These are phyloP conservation scores for Plasmodium vinckei DNA, from an alignment of 169 alveolate genomes.

Conservation along the genomic window DNA sequence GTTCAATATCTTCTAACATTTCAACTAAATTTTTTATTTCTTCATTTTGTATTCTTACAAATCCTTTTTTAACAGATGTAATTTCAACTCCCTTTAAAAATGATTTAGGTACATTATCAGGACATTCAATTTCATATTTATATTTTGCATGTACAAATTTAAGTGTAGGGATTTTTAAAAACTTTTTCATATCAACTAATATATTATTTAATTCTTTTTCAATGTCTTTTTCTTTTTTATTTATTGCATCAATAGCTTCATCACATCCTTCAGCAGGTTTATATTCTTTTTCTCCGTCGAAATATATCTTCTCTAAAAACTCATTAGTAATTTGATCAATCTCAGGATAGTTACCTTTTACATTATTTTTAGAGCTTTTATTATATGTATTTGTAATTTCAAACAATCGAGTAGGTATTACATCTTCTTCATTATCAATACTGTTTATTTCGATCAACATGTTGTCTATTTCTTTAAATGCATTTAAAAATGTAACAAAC, in stretches of 20 bases:
- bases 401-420: constrained; percentile 23
- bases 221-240: constrained; percentile 30
- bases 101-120: constrained; percentile 85
- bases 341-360: constrained; percentile 79
- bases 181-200: constrained; percentile 47
- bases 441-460: constrained; percentile 74
- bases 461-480: constrained; percentile 78
- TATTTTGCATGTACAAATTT: constrained; percentile 88
- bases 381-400: constrained; percentile 73
- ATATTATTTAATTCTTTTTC: constrained; percentile 62
- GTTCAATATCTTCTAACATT: constrained; percentile 92
- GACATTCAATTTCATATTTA: constrained; percentile 93
- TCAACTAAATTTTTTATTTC: constrained; percentile 81
- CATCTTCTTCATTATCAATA: constrained; percentile 44
- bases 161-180: constrained; percentile 57
- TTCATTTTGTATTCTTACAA: constrained; percentile 86
- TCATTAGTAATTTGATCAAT: constrained; percentile 75
- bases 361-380: constrained; percentile 4
- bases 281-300: constrained; percentile 79
- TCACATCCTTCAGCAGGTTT: constrained; percentile 81
- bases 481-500: constrained; percentile 81
- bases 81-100: constrained; percentile 88
- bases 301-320: constrained; percentile 77
- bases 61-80: constrained; percentile 94
- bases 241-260: constrained; percentile 70